phyloP scores from a whole-genome alignment of 768 basidiomycete genomes.

The Hericium erinaceus region DNA sequence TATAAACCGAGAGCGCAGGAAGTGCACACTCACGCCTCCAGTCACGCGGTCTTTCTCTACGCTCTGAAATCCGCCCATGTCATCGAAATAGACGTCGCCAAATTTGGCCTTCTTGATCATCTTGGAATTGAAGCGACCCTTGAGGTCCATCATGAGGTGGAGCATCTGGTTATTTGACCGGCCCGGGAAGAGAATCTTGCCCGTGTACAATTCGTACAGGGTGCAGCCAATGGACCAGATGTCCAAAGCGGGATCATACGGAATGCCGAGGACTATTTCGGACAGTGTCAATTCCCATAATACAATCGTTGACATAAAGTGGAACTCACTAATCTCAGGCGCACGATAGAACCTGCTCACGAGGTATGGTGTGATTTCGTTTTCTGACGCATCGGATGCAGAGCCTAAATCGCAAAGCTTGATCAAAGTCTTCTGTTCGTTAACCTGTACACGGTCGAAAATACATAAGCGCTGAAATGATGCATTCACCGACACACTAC shows the following conservation, averaged over 20 bases:
- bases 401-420: conserved; percentile 98
- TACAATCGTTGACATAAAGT: neutral
- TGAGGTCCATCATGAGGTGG: conserved; percentile 94
- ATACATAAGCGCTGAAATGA: neutral
- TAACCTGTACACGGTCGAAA: conserved; percentile 50
- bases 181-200: conserved; percentile 96
- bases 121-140: conserved; percentile 86
- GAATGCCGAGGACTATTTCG: conserved; percentile 76
- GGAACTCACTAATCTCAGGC: conserved; percentile 86
- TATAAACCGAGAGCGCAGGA: neutral
- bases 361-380: conserved; percentile 96
- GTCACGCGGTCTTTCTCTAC: conserved; percentile 80
- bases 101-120: conserved; percentile 94
- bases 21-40: conserved; percentile 63
- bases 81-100: conserved; percentile 89
- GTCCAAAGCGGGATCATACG: conserved; percentile 90
- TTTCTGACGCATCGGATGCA: conserved; percentile 88
- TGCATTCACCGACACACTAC: neutral
- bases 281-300: conserved; percentile 8
- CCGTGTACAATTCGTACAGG: conserved; percentile 90
- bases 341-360: conserved; percentile 97
- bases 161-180: conserved; percentile 98
- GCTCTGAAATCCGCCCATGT: conserved; percentile 77
- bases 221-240: conserved; percentile 98
- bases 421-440: conserved; percentile 85